Conservation (phyloP, 2,329 filamentous ascomycete species). For the Geosmithia morbida region DNA sequence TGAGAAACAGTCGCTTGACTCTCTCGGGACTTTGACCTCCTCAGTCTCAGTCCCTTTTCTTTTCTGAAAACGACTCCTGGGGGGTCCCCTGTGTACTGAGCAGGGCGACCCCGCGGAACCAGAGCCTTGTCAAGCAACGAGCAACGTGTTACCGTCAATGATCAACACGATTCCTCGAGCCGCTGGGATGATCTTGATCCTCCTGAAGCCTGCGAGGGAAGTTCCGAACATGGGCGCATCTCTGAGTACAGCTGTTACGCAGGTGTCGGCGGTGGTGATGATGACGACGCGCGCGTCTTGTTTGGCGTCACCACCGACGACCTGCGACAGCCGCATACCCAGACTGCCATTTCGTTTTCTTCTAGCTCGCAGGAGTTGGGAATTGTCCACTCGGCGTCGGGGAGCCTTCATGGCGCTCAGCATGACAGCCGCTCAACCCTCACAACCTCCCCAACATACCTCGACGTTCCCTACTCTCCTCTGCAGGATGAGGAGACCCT, state of each 20-base stretch:
- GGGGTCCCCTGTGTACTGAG: constrained; percentile 6
- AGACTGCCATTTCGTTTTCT: background rate
- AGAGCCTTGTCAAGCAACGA: background rate
- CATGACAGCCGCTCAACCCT: background rate
- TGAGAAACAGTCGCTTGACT: no score
- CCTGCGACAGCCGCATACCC: background rate
- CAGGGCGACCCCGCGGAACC: background rate
- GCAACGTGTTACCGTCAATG: background rate
- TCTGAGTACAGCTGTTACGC: no score
- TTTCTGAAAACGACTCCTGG: background rate
- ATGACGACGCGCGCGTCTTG: background rate
- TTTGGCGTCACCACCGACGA: background rate
- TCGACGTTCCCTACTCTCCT: background rate
- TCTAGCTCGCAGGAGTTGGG: background rate
- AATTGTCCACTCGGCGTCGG: background rate
- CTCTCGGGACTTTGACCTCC: background rate
- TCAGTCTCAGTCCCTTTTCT: background rate
- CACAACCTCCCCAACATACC: no score
- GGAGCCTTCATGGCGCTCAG: background rate
- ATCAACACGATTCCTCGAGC: background rate
- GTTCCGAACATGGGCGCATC: background rate
- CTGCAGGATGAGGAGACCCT: no score
- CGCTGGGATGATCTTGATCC: background rate
- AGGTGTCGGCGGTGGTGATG: no score
- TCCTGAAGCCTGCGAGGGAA: background rate